Evolutionary conservation across 2,329 filamentous ascomycete species (phyloP).

Genomic region (Remersonia thermophila): DNA sequence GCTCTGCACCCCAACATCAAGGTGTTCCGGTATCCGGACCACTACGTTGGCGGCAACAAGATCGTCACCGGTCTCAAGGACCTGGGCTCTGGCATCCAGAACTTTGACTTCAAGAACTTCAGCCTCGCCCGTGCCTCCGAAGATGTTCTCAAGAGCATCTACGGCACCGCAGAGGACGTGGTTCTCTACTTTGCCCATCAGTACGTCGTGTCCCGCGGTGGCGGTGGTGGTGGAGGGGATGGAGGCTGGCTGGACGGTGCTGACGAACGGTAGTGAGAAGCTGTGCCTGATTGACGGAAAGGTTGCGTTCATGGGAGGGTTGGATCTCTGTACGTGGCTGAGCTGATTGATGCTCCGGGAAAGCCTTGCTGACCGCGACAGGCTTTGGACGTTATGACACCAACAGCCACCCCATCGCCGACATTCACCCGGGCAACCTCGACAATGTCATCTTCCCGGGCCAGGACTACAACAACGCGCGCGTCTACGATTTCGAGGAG

Average conservation of each 20-base stretch:
- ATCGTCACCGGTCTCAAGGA: constrained; percentile 58
- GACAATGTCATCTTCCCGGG: constrained; percentile 71
- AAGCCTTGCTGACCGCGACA: constrained; percentile 21
- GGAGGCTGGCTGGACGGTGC: not conserved
- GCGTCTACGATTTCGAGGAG: constrained; percentile 69
- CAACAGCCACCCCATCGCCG: constrained; percentile 71
- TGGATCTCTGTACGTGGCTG: constrained; percentile 56
- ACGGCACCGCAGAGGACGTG: constrained; percentile 68
- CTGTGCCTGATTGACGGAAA: constrained; percentile 69
- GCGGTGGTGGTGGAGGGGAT: no score
- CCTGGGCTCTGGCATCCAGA: constrained; percentile 48
- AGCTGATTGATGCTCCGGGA: no score
- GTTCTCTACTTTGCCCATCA: constrained; percentile 90
- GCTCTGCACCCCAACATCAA: constrained; percentile 69
- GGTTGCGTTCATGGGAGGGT: constrained; percentile 78
- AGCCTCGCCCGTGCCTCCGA: constrained; percentile 52
- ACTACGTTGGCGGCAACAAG: constrained; percentile 61
- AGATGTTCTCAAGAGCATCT: constrained; percentile 65
- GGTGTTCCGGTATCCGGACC: constrained; percentile 85
- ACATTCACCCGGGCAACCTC: constrained; percentile 68
- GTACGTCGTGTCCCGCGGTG: not conserved
- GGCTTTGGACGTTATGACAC: constrained; percentile 82
- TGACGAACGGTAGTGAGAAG: constrained; percentile 46
- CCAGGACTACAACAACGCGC: constrained; percentile 86
- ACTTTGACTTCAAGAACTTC: constrained; percentile 36